These are phyloP conservation scores for Babesia caballi DNA, from an alignment of 169 alveolate species.

Conservation along the genomic window DNA sequence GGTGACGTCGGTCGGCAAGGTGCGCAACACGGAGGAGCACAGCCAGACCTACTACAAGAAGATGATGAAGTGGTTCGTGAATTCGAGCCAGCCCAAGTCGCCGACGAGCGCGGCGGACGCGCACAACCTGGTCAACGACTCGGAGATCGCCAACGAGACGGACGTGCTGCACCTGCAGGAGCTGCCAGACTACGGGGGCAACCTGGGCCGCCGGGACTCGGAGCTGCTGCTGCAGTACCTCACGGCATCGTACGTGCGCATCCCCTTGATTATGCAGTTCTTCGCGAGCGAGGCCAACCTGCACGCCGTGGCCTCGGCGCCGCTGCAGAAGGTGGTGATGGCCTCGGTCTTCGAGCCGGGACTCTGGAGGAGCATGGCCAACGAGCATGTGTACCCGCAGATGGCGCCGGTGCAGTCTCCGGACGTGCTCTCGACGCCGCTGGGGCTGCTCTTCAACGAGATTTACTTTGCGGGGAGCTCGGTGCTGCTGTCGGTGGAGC, in stretches of 20 bases:
- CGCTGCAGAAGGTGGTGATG: conserved; percentile 74
- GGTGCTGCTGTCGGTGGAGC: conserved; percentile 43
- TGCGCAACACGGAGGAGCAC: conserved; percentile 13
- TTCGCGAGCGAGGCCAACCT: conserved; percentile 77
- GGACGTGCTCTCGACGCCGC: conserved; percentile 71
- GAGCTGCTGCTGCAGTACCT: conserved; percentile 81
- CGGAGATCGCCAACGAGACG: conserved; percentile 71
- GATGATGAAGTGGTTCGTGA: conserved; percentile 57
- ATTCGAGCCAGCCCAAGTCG: conserved; percentile 25
- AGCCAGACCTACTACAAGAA: conserved; percentile 49
- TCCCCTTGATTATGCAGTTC: conserved; percentile 81
- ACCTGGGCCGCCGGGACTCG: conserved; percentile 74
- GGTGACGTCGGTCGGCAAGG: conserved; percentile 38
- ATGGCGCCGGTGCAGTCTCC: conserved; percentile 69
- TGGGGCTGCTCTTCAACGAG: conserved; percentile 80
- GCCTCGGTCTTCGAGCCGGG: conserved; percentile 80
- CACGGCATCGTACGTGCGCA: conserved; percentile 81
- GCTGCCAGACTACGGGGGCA: conserved; percentile 75
- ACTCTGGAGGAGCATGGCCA: conserved; percentile 70
- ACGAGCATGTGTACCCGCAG: conserved; percentile 55
- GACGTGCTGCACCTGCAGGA: conserved; percentile 76
- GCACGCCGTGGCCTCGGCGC: conserved; percentile 65
- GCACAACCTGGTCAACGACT: conserved; percentile 46
- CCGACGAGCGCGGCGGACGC: conserved; percentile 59
- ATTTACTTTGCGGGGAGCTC: conserved; percentile 61